Percentiles rank a stretch among this genome's conserved stretches.
Evolutionary conservation across 176 grass and related monocot genomes (phyloP).

Genomic region (Ensete ventricosum): DNA sequence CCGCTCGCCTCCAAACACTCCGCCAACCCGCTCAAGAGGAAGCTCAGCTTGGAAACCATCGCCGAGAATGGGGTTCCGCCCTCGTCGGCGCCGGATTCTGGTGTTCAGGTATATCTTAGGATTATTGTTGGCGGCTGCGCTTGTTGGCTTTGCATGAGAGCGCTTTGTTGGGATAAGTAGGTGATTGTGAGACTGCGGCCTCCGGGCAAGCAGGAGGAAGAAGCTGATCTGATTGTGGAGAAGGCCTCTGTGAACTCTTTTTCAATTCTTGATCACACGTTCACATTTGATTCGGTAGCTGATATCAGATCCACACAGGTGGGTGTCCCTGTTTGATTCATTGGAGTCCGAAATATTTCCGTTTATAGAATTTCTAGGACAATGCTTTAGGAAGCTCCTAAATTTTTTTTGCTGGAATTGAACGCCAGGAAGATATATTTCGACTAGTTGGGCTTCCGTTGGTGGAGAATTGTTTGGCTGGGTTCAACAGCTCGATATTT

Average conservation of each 20-base stretch:
- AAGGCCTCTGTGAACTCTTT: constrained; percentile 49
- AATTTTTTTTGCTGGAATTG: not conserved
- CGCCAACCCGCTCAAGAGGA: constrained; percentile 20
- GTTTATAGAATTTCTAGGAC: not conserved
- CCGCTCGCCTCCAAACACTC: not conserved
- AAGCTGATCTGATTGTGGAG: constrained; percentile 24
- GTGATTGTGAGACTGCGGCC: constrained; percentile 82
- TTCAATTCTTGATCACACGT: constrained; percentile 60
- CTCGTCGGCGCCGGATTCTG: constrained; percentile 19
- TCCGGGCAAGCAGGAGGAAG: constrained; percentile 28
- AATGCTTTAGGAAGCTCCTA: not conserved
- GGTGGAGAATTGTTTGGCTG: constrained; percentile 84
- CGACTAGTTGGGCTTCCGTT: constrained; percentile 64
- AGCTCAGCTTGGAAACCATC: constrained; percentile 19
- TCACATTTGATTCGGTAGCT: constrained; percentile 76
- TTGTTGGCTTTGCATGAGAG: constrained; percentile 1
- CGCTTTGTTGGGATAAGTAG: constrained; percentile 24
- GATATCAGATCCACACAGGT: constrained; percentile 60
- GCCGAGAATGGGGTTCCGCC: constrained; percentile 4
- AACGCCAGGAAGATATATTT: constrained; percentile 66
- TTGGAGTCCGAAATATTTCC: not conserved
- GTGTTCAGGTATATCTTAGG: constrained; percentile 26
- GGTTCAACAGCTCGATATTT: constrained; percentile 98
- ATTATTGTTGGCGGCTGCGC: not conserved
- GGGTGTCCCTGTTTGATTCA: not conserved